These are phyloP conservation scores for Populus ilicifolia DNA, from an alignment of 345 rosid genomes.

Conservation along the genomic window DNA sequence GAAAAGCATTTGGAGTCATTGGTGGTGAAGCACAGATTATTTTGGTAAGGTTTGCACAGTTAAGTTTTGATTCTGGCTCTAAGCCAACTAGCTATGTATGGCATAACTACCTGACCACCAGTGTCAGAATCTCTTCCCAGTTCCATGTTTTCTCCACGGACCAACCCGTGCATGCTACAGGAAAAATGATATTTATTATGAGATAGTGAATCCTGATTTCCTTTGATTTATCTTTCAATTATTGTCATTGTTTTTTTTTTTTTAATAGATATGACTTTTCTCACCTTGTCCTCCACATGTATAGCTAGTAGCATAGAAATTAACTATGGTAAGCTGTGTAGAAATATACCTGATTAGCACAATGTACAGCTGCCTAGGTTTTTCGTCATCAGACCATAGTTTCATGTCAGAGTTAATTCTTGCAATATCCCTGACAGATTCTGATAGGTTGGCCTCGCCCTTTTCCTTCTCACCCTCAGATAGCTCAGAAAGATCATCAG, in stretches of 20 bases:
- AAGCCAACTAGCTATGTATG: neutral
- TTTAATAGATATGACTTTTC: neutral
- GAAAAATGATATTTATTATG: neutral
- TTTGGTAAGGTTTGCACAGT: neutral
- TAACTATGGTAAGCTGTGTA: neutral
- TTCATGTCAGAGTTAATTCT: slow-evolving; percentile 65
- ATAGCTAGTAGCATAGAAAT: neutral
- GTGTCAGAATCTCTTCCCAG: slow-evolving; percentile 80
- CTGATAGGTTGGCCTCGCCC: slow-evolving; percentile 34
- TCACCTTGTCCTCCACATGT: neutral
- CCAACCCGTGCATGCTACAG: slow-evolving; percentile 57
- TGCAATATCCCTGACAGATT: slow-evolving; percentile 33
- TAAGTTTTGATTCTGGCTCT: neutral
- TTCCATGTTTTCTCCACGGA: slow-evolving; percentile 82
- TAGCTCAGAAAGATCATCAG: slow-evolving; percentile 73
- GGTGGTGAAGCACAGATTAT: neutral
- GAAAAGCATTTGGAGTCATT: neutral
- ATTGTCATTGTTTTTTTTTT: neutral
- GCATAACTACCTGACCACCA: slow-evolving; percentile 55
- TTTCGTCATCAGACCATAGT: slow-evolving; percentile 67
- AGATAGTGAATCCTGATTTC: too few species aligned
- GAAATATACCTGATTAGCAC: slow-evolving; percentile 58
- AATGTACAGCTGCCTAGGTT: slow-evolving; percentile 61
- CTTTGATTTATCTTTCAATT: neutral
- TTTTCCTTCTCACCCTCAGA: slow-evolving; percentile 84